Evolutionary conservation across 768 basidiomycete species (phyloP).

Genomic region (Mycena pura): DNA sequence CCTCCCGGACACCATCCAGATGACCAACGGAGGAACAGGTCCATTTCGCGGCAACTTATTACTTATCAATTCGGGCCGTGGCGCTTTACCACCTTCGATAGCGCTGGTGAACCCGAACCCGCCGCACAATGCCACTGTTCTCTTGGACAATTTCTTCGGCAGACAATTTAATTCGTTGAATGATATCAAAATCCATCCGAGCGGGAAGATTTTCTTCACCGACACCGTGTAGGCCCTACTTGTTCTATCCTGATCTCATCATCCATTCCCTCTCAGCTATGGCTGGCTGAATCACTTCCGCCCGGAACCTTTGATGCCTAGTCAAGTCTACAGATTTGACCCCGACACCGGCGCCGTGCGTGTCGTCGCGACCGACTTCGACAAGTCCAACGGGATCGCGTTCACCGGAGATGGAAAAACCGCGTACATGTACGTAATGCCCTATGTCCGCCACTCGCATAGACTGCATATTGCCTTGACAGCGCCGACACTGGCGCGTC

Average conservation of each 20-base stretch:
- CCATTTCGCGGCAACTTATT: conserved; percentile 56
- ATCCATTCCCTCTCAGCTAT: conserved; percentile 9
- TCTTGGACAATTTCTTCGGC: conserved; percentile 82
- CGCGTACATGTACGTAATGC: conserved; percentile 59
- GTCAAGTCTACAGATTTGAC: conserved; percentile 81
- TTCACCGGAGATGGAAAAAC: conserved; percentile 69
- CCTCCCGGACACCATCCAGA: conserved; percentile 64
- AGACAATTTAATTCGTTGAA: conserved; percentile 79
- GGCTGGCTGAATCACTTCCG: conserved; percentile 73
- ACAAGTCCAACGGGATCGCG: conserved; percentile 74
- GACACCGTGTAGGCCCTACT: conserved; percentile 57
- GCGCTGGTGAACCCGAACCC: conserved; percentile 65
- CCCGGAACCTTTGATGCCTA: conserved; percentile 67
- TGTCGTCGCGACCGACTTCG: conserved; percentile 80
- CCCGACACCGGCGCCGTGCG: conserved; percentile 67
- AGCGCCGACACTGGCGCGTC: conserved; percentile 61
- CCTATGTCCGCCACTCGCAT: not conserved
- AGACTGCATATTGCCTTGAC: not conserved
- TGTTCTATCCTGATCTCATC: not conserved
- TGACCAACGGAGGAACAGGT: conserved; percentile 61
- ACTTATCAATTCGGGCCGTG: conserved; percentile 67
- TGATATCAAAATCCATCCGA: conserved; percentile 78
- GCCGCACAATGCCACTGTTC: conserved; percentile 63
- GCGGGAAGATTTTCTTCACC: conserved; percentile 76
- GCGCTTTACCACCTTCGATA: conserved; percentile 22